Base-by-base conservation (phyloP, 257 asterid genomes). In the Solanum tarijense region DNA sequence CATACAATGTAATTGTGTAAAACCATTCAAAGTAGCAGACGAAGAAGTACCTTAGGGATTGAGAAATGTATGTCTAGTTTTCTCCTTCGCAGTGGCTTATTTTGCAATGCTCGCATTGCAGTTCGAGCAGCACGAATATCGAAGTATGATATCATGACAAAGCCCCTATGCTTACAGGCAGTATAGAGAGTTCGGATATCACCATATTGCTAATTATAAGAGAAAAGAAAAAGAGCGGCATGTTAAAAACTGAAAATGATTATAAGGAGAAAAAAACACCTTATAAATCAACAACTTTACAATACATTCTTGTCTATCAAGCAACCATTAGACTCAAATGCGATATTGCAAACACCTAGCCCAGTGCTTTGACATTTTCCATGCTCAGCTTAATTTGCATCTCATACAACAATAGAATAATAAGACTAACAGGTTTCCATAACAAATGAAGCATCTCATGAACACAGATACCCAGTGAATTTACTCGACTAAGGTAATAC, bases 1-100 rank as follows among this genome's bases (percentile, higher is more conserved):
- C 29, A 11, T 18, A 81, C 27, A 81, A 29, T 79, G 38, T 79
- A 79, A 79, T 48, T 38, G 72, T 18, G 72, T 31, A 75, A 48
- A 55, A 62, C 12, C 60, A 79, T 43, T 69, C n/a, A 46, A 43
- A 86, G 87, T 18, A 84, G 65, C 21, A 52, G 21, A 71, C 7
- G 38, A 79, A 11, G 58, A 74, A 66, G 23, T 12, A 62, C 98
- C 98, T 94, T 95, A 11, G 98, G 98, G 72, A 95, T 94, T 29
- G 98, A 94, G 92, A 91, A 95, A 88, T 95, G 98, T 84, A 95
- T 94, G 86, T 95, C 98, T 87, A 95, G 91, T 81, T 94, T 94
- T 90, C 98, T 92, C 84, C 94, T 89, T 65, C 94, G 90, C 27
- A 95, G 91, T 25, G 94, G 95, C 92, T 93, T 94, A 87, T 89